Conservation (phyloP, 176 grass and related monocot species). For the Eragrostis nindensis region DNA sequence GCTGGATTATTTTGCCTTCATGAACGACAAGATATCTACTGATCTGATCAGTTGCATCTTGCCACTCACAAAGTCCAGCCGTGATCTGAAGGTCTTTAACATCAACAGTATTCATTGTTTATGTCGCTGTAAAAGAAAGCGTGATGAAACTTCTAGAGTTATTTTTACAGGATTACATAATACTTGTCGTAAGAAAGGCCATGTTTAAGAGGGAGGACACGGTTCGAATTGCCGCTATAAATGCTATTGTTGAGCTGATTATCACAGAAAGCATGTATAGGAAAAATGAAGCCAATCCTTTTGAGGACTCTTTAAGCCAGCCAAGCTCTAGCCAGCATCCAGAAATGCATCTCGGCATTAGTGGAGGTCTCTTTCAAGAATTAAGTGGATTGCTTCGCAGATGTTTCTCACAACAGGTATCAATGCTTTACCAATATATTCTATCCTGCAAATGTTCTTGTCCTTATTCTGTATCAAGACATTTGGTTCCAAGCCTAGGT, state of each 20-base stretch:
- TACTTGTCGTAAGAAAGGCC: conserved; percentile 87
- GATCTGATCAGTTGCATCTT: conserved; percentile 72
- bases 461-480: conserved; percentile 25
- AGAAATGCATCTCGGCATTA: conserved; percentile 54
- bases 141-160: conserved; percentile 32
- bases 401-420: conserved; percentile 85
- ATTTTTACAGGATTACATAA: conserved; percentile 81
- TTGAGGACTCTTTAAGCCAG: conserved; percentile 81
- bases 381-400: conserved; percentile 80
- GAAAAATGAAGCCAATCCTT: conserved; percentile 54
- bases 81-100: conserved; percentile 71
- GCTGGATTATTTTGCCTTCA: conserved; percentile 79
- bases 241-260: conserved; percentile 79
- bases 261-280: conserved; percentile 51
- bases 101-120: conserved; percentile 22
- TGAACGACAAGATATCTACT: conserved; percentile 74
- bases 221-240: conserved; percentile 70
- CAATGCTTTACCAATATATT: conserved; percentile 23
- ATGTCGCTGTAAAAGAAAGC: not conserved
- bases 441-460: conserved; percentile 9
- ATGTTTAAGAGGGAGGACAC: conserved; percentile 87
- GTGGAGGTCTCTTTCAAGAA: conserved; percentile 73
- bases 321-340: conserved; percentile 83
- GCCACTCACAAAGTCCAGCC: conserved; percentile 72
- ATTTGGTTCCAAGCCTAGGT: conserved; percentile 11